Base-by-base conservation (phyloP, 2,329 filamentous ascomycete species). In the Tetracladium maxilliforme region DNA sequence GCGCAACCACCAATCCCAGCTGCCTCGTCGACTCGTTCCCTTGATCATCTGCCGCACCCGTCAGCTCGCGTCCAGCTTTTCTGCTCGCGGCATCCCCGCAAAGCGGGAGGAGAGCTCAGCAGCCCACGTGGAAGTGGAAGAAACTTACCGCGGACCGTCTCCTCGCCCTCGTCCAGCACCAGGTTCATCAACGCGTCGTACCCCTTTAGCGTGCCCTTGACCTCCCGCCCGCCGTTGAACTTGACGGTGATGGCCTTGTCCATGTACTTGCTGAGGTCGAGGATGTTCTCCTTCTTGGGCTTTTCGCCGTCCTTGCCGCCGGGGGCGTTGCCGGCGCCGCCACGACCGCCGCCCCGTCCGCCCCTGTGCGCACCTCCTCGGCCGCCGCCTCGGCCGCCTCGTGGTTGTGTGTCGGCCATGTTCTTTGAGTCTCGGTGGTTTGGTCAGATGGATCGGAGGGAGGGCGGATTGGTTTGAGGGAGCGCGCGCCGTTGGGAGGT, bases 151-250 rank as follows among this genome's bases (percentile, higher is more conserved):
- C 78, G 69, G 54, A 94, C 73, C 23, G 77, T 67, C 51, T 98
- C 90, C 49, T 90, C 74, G 26, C 92, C 87, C 39, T 95, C 81
- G 44, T 95, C 90, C 29, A 98, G 61, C 14, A 98, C 90, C 33
- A 98, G 64, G 49, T 98, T 98, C 86, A 95, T 95, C 32, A 98
- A 64, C 41, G 90, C 86, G 49, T 98, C 90, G 50, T 86, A 95
- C 33, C 90, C 90, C 53, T 95, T 95, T 21, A 98, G 62, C 2
- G 72, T 82, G 26, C 90, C 90, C 25, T 73, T 76, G 29, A 93
- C 87, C 62, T 94, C 84, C 32, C 87, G 62, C 2, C 90, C 90
- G 21, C 90, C 90, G 45, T 83, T 94, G 52, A 98, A 95, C 56
- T 95, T 95, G 48, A 98, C 86, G 7, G 69, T 79, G 39, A 98